These are phyloP conservation scores for Ceratonia siliqua DNA, from an alignment of 306 rosid genomes.

Conservation along the genomic window DNA sequence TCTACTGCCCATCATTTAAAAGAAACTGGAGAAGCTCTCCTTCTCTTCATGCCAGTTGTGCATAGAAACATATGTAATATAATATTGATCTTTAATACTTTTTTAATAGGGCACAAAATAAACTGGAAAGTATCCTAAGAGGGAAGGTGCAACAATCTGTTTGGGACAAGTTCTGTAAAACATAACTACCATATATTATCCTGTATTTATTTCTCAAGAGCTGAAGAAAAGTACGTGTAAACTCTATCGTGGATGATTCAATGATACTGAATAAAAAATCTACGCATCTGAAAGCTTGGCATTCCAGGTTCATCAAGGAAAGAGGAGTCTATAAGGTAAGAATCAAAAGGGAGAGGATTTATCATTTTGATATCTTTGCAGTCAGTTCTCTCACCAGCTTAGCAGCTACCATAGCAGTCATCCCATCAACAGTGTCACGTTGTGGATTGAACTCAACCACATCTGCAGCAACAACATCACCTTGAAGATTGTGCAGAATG, in stretches of 20 bases:
- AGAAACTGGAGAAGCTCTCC: background rate
- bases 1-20: background rate
- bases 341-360: background rate
- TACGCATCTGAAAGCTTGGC: background rate
- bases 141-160: background rate
- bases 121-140: background rate
- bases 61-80: background rate
- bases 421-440: conserved; percentile 91
- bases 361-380: conserved; percentile 82
- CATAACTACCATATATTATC: background rate
- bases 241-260: background rate
- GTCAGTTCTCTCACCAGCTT: conserved; percentile 88
- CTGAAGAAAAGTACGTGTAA: background rate
- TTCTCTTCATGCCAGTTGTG: background rate
- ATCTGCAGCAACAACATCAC: conserved; percentile 79
- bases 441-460: conserved; percentile 95
- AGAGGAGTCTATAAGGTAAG: background rate
- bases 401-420: conserved; percentile 99
- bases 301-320: conserved; percentile 12
- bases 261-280: background rate
- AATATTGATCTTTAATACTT: background rate
- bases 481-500: conserved; percentile 90
- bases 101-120: background rate
- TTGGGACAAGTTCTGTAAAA: background rate
- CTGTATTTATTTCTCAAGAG: background rate